Evolutionary conservation across 2,329 filamentous ascomycete species (phyloP).

Genomic region (Spiromastix sp.): DNA sequence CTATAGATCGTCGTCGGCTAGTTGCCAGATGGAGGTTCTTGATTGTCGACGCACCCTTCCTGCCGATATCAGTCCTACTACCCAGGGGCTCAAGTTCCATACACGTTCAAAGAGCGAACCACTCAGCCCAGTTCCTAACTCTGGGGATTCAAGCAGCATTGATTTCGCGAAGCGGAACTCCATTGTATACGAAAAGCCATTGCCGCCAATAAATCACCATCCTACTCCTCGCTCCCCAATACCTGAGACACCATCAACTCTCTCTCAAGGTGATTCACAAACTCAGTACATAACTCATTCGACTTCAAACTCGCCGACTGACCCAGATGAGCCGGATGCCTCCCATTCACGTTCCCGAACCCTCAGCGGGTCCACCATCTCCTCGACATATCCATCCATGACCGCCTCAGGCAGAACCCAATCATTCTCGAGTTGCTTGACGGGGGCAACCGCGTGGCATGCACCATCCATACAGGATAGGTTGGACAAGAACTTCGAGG

Average conservation of each 20-base stretch:
- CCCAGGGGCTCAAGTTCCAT: too few species aligned
- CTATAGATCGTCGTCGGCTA: slow-evolving; percentile 18
- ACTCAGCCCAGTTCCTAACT: slow-evolving; percentile 11
- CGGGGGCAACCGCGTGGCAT: slow-evolving; percentile 11
- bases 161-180: too few species aligned
- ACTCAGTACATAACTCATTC: too few species aligned
- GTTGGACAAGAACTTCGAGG: slow-evolving; percentile 16
- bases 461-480: slow-evolving; percentile 7
- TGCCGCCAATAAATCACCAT: too few species aligned
- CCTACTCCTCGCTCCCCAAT: too few species aligned
- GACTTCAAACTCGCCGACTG: too few species aligned
- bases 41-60: slow-evolving; percentile 15
- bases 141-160: too few species aligned
- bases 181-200: too few species aligned
- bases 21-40: slow-evolving; percentile 12
- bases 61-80: too few species aligned
- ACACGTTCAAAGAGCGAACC: slow-evolving; percentile 4
- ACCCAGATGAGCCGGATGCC: too few species aligned
- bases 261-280: too few species aligned
- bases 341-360: slow-evolving; percentile 19
- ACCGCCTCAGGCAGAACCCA: slow-evolving; percentile 15
- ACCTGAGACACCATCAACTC: too few species aligned
- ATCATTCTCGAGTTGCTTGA: slow-evolving; percentile 21
- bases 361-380: slow-evolving; percentile 26
- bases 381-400: slow-evolving; percentile 19